phyloP scores from a whole-genome alignment of 306 rosid species.

The Trifolium subterraneum region DNA sequence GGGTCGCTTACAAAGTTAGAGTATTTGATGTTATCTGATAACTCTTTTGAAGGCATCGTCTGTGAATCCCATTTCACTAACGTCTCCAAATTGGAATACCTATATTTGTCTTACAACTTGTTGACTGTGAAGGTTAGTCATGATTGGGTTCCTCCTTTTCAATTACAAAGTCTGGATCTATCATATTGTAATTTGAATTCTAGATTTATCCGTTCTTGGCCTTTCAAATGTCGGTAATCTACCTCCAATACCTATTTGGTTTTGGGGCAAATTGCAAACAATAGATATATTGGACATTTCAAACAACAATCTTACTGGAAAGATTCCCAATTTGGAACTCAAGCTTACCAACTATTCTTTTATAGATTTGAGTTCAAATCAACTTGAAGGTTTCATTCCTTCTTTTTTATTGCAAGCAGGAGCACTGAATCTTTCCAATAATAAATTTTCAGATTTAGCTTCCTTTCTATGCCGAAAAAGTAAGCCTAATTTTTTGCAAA shows the following conservation, averaged over 20 bases:
- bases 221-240: not conserved
- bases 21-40: fast-evolving
- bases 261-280: no score
- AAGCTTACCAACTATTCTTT: no score
- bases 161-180: fast-evolving
- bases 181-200: not conserved
- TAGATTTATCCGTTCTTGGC: fast-evolving
- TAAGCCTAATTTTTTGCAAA: not conserved
- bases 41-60: not conserved
- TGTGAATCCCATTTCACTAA: slow-evolving; percentile 17
- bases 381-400: slow-evolving; percentile 26
- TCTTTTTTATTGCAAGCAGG: not conserved
- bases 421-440: not conserved
- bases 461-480: not conserved
- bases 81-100: not conserved
- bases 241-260: not conserved
- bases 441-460: not conserved
- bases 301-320: no score
- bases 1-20: not conserved
- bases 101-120: not conserved
- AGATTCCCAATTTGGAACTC: no score
- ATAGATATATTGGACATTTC: no score
- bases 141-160: slow-evolving; percentile 38
- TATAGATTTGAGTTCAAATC: slow-evolving; percentile 19
- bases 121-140: not conserved